These are phyloP conservation scores for Diatrype stigma DNA, from an alignment of 2,329 filamentous ascomycete genomes.

Conservation along the genomic window DNA sequence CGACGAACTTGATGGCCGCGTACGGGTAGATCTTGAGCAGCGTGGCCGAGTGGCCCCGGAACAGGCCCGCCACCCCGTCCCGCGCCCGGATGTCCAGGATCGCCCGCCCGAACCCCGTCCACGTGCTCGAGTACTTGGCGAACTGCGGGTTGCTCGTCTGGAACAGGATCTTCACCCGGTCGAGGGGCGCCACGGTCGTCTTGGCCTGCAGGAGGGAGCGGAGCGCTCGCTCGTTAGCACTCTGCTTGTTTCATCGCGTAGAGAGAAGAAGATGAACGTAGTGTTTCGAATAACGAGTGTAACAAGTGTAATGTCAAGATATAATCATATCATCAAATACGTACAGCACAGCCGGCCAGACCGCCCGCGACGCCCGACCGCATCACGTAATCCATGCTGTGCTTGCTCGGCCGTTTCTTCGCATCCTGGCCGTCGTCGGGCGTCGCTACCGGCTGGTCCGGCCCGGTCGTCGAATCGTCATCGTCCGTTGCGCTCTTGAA, in stretches of 20 bases:
- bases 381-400: conserved; percentile 78
- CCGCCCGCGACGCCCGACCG: conserved; percentile 84
- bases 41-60: conserved; percentile 91
- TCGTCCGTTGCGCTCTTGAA: conserved; percentile 23
- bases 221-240: neutral
- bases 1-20: conserved; percentile 94
- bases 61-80: conserved; percentile 74
- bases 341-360: conserved; percentile 84
- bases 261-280: neutral
- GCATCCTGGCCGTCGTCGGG: conserved; percentile 14
- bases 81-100: conserved; percentile 76
- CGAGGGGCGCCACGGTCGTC: conserved; percentile 89
- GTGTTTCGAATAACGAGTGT: too few species aligned
- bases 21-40: conserved; percentile 94
- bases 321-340: conserved; percentile 28
- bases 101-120: conserved; percentile 77
- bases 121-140: conserved; percentile 85
- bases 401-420: conserved; percentile 56
- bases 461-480: conserved; percentile 37
- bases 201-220: conserved; percentile 63
- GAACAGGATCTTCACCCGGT: conserved; percentile 98
- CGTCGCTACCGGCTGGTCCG: conserved; percentile 44
- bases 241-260: neutral
- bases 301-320: neutral
- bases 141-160: conserved; percentile 94